Percentiles rank a stretch among this genome's conserved stretches.
These are phyloP conservation scores for Aspergillus thermomutatus DNA, from an alignment of 2,329 filamentous ascomycete species.

Conservation along the genomic window DNA sequence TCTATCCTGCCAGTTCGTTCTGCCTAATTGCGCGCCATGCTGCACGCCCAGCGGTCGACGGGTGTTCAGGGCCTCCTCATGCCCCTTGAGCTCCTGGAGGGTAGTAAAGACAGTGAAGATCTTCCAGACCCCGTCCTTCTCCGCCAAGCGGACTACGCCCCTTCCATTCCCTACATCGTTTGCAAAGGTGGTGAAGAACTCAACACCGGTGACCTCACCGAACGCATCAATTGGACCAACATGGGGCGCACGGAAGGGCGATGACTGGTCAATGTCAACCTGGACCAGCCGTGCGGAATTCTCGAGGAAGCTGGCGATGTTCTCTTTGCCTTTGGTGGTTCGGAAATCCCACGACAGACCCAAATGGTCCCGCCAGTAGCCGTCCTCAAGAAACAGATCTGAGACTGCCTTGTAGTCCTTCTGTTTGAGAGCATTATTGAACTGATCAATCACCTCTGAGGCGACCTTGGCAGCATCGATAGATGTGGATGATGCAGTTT, in stretches of 20 bases:
- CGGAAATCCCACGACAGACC: slow-evolving; percentile 55
- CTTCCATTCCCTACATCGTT: slow-evolving; percentile 54
- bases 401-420: slow-evolving; percentile 34
- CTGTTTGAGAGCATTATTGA: slow-evolving; percentile 39
- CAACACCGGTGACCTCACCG: slow-evolving; percentile 51
- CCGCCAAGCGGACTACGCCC: slow-evolving; percentile 54
- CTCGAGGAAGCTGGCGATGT: slow-evolving; percentile 34
- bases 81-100: slow-evolving; percentile 52
- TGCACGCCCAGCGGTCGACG: slow-evolving; percentile 55
- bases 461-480: slow-evolving; percentile 39
- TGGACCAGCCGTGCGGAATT: slow-evolving; percentile 43
- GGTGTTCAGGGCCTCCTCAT: slow-evolving; percentile 49
- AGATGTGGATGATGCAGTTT: slow-evolving; percentile 29
- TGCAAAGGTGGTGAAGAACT: slow-evolving; percentile 55
- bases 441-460: slow-evolving; percentile 30
- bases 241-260: slow-evolving; percentile 44
- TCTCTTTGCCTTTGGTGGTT: slow-evolving; percentile 49
- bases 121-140: slow-evolving; percentile 52
- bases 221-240: slow-evolving; percentile 48
- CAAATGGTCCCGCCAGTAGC: slow-evolving; percentile 60
- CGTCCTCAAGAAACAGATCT: slow-evolving; percentile 48
- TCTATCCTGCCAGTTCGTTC: slow-evolving; percentile 61
- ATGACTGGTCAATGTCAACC: slow-evolving; percentile 48
- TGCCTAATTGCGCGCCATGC: slow-evolving; percentile 51
- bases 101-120: slow-evolving; percentile 63